Evolutionary conservation across 169 alveolate genomes (phyloP), one percentile per base, ranked within the genome.

Genomic region (Plasmodium billcollinsi): DNA sequence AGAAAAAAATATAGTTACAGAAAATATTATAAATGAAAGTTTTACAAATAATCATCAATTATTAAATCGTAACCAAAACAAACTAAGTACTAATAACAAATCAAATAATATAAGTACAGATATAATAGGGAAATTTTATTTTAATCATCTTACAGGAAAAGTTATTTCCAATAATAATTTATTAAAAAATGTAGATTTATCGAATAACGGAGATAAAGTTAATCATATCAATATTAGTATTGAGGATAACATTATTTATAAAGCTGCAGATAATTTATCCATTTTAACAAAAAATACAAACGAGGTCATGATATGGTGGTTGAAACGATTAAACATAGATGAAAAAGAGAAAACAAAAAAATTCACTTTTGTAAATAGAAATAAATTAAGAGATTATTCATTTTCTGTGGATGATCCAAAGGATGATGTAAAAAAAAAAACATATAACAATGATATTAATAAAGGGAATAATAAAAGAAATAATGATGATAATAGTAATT

Each of bases 241-340:
- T 47, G 39, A 73, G 20, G 65, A 56, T 1, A 73, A 88, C 2
- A 47, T 74, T 50, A 49, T 73, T 14, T 95, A 78, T 69, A 90
- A 65, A 65, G 63, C 94, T 8, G 96, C 97, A 18, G 97, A 95
- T 54, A 95, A 96, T 18, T 80, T 80, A 7, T 85, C 88, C 52
- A 49, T 95, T 15, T 73, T 94, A 6, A 83, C 95, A 49, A 92
- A 89, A 56, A 95, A 95, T 58, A 85, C 97, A 43, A 73, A 62
- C 11, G 74, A 89, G 5, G 75, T 90, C 8, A 89, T 59, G 14
- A 20, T 62, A 6, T 88, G 92, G 92, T 88, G 92, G 92, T 50
- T 88, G 12, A 88, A 73, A n/a, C 72, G 92, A 52, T 67, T 88
- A 88, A 33, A 66, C 12, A 43, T 88, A 66, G 54, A 73, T 52